Evolutionary conservation across 2,329 filamentous ascomycete species (phyloP).

Genomic region (Phaeosphaeriaceae sp.): DNA sequence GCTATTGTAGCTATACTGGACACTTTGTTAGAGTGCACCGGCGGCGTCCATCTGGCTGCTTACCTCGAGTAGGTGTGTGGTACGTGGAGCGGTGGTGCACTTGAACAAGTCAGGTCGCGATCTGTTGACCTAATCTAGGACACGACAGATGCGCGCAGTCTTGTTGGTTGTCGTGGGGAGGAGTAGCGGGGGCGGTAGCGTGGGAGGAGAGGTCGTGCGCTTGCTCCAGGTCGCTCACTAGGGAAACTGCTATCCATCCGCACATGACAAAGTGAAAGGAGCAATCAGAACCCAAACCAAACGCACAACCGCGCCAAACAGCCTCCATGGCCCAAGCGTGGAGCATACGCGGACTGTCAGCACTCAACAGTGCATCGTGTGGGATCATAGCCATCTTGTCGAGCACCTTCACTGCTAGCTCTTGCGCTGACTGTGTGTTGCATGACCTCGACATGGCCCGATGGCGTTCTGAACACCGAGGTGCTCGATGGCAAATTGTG

Average conservation of each 20-base stretch:
- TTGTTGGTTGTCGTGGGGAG: slow-evolving; percentile 7
- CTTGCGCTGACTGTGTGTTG: slow-evolving; percentile 5
- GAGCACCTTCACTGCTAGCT: not conserved
- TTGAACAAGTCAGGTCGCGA: not conserved
- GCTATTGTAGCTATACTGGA: not conserved
- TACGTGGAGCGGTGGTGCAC: not conserved
- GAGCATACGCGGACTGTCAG: not conserved
- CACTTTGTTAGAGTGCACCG: not conserved
- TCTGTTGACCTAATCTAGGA: not conserved
- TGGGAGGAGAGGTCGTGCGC: slow-evolving; percentile 19
- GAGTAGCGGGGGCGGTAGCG: slow-evolving; percentile 5
- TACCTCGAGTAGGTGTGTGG: not conserved
- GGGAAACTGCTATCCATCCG: slow-evolving; percentile 10
- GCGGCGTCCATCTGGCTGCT: not conserved
- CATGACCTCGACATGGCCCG: slow-evolving; percentile 38
- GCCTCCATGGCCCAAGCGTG: not conserved
- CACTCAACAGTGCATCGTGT: not conserved
- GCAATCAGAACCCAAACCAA: not conserved
- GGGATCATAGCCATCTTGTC: not conserved
- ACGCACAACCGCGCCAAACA: not conserved
- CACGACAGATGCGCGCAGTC: not conserved
- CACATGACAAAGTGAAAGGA: not conserved
- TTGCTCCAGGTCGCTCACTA: slow-evolving; percentile 10
- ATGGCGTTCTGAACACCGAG: slow-evolving; percentile 69
- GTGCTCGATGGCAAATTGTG: slow-evolving; percentile 66